Conservation (phyloP, 1,139 yeast species). For the Sporopachydermia cereana region DNA sequence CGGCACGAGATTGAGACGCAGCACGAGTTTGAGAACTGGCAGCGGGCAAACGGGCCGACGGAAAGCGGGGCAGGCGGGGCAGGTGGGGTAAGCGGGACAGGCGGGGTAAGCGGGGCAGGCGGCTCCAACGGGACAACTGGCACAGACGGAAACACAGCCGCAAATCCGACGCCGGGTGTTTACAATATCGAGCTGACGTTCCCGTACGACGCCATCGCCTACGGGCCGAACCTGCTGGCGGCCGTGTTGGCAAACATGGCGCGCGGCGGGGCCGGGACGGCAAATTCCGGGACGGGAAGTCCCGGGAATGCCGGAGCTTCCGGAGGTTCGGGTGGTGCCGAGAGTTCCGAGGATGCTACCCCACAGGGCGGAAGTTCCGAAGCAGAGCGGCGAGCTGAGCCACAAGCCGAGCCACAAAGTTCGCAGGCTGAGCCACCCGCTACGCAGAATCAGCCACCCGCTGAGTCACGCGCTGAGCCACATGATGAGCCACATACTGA, state of each 20-base stretch:
- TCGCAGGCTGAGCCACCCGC: too few relatives aligned
- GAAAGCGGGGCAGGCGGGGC: slow-evolving; percentile 7
- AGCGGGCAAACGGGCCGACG: not conserved
- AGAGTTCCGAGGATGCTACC: slow-evolving; percentile 11
- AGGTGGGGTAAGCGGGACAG: not conserved
- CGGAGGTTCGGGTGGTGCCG: not conserved
- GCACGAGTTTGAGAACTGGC: slow-evolving; percentile 12
- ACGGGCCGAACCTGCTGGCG: not conserved
- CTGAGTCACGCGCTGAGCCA: too few relatives aligned
- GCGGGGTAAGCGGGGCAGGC: slow-evolving; percentile 6
- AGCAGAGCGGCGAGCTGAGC: slow-evolving; percentile 10
- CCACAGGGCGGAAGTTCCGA: slow-evolving; percentile 16
- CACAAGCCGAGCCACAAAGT: too few relatives aligned
- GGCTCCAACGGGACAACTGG: not conserved
- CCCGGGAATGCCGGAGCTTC: too few relatives aligned
- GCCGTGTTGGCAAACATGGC: not conserved
- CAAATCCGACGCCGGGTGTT: not conserved
- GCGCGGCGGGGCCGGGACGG: not conserved
- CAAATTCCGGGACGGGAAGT: not conserved
- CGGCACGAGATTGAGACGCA: slow-evolving; percentile 40
- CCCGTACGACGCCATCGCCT: too few relatives aligned
- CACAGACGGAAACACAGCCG: too few relatives aligned
- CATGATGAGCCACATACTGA: slow-evolving; percentile 3
- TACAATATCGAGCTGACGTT: not conserved
- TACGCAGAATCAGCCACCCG: too few relatives aligned